phyloP scores from a whole-genome alignment of 768 basidiomycete genomes.

The Kwoniella mangroviensis region DNA sequence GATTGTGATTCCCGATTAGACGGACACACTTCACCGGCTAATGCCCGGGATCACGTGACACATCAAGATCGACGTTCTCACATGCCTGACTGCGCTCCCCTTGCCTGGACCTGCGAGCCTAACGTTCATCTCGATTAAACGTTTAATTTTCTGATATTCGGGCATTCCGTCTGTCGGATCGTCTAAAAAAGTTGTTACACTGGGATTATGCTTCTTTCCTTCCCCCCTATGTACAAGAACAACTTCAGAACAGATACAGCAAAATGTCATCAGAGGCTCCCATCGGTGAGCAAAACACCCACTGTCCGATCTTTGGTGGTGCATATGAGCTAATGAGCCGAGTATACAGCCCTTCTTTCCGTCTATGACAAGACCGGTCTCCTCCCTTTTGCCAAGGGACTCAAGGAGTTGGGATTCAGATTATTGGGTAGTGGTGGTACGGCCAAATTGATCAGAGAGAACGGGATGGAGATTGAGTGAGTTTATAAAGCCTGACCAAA shows the following conservation, averaged over 20 bases:
- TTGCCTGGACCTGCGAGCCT: neutral
- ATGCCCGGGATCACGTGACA: too few species aligned
- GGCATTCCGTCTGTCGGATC: neutral
- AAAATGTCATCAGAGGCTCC: conserved; percentile 29
- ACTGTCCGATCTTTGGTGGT: too few species aligned
- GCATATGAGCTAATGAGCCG: too few species aligned
- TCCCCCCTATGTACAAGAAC: neutral
- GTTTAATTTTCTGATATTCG: neutral
- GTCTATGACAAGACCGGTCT: conserved; percentile 95
- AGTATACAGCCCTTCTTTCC: conserved; percentile 72
- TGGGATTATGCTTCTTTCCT: too few species aligned
- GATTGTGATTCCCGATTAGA: neutral
- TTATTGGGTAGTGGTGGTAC: conserved; percentile 96
- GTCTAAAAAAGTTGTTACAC: neutral
- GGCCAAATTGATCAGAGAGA: conserved; percentile 94
- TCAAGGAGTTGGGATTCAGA: conserved; percentile 77
- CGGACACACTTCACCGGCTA: too few species aligned
- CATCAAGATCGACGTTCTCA: too few species aligned
- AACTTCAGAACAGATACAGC: too few species aligned
- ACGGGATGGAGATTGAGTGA: conserved; percentile 86
- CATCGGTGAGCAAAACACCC: conserved; percentile 17
- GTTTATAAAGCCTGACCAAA: conserved; percentile 53
- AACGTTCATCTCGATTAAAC: neutral
- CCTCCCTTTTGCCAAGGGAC: conserved; percentile 83
- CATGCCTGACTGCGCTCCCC: too few species aligned